Percentiles rank a stretch among this genome's conserved stretches.
Conservation (phyloP, 2,329 filamentous ascomycete species). For the Alternaria atra region DNA sequence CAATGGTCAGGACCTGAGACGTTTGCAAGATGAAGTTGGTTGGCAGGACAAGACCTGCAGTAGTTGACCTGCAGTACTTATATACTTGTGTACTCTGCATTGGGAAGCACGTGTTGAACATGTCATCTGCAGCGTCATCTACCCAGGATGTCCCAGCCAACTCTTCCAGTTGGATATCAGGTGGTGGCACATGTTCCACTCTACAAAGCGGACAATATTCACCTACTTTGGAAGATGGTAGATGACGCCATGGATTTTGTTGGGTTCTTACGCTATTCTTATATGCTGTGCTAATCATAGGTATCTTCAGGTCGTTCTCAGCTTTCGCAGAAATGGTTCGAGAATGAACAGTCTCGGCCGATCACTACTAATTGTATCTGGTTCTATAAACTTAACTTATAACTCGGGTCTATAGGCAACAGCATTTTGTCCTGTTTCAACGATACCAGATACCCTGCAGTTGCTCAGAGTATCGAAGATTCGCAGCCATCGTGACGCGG, state of each 20-base stretch:
- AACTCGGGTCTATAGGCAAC: slow-evolving; percentile 1
- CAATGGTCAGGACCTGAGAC: not conserved
- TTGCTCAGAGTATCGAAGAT: too few species aligned
- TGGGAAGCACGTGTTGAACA: slow-evolving; percentile 4
- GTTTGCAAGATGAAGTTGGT: not conserved
- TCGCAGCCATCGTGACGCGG: not conserved
- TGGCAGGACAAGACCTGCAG: not conserved
- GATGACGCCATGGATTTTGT: not conserved
- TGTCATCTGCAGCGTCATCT: not conserved
- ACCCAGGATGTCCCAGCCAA: not conserved
- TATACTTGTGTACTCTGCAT: slow-evolving; percentile 2
- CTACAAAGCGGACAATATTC: not conserved
- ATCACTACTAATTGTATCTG: not conserved
- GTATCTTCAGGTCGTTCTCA: not conserved
- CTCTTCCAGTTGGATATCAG: not conserved
- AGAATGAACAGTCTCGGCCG: not conserved
- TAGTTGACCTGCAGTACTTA: not conserved
- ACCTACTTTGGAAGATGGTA: not conserved
- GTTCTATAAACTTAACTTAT: not conserved
- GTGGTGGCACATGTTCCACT: not conserved
- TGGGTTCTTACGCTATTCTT: not conserved
- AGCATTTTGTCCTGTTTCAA: not conserved
- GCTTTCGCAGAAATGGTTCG: not conserved
- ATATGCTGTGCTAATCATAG: not conserved
- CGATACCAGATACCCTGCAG: not conserved